Evolutionary conservation across 805 yeast genomes (phyloP), one percentile per base, ranked within the genome.

Genomic region (Barnettozyma salicaria): DNA sequence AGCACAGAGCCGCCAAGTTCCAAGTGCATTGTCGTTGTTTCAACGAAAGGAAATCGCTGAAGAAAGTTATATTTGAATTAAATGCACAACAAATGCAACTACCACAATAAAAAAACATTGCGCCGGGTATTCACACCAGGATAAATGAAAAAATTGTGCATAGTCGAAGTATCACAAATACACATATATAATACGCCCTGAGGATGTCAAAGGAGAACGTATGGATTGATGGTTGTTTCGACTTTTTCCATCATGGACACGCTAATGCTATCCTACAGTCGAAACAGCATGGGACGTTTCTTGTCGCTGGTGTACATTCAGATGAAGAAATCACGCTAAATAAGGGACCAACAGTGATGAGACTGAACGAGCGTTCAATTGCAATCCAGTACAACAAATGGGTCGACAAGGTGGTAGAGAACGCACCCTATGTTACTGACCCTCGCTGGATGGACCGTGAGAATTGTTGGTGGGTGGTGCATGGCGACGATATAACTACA

Each of bases 161-260:
- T n/a, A n/a, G n/a, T n/a, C n/a, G n/a, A n/a, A n/a, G n/a, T n/a
- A n/a, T n/a, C n/a, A n/a, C n/a, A n/a, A n/a, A n/a, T n/a, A n/a
- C n/a, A n/a, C n/a, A n/a, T n/a, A n/a, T n/a, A n/a, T n/a, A n/a
- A n/a, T n/a, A n/a, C n/a, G n/a, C n/a, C n/a, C n/a, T n/a, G n/a
- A 39, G 17, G n/a, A 32, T 30, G 36, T 18, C 45, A 24, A 24
- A 28, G 22, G 32, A 37, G 23, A 34, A 81, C 35, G 81, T 90
- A 42, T 92, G 98, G 98, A 77, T 92, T 20, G 98, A 92, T 59
- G 98, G 98, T 0, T 92, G 98, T 58, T 92, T 92, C 62, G 98
- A 92, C 60, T 92, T 92, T 63, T 86, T 95, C 28, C 98, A 92
- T 58, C 97, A 92, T 55, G 97, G 95, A 59, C 98, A 92, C 53